Base-by-base conservation (phyloP, 495 filamentous ascomycete species). In the Neurospora sp. region DNA sequence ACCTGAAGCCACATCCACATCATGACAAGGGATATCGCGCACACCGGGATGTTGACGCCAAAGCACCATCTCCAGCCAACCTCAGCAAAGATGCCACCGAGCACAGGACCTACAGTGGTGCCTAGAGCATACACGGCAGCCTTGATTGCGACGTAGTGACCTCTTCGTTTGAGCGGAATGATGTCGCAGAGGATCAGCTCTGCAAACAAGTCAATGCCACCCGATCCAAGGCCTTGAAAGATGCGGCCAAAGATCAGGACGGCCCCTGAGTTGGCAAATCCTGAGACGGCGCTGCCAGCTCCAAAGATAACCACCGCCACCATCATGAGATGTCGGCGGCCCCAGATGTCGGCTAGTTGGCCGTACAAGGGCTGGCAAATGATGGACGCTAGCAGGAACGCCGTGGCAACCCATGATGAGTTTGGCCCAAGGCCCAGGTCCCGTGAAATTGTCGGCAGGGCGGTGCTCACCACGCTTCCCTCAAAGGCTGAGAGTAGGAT, bases 221-320 rank as follows among this genome's bases (percentile, higher is more conserved):
- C 94, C 35, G 91, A 92, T 7, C 93, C 94, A 31, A 91, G 81
- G 69, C 94, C 94, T 78, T 97, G 94, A 45, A 97, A 83, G 0
- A 90, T 89, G 77, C 94, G 83, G 10, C 92, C 94, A 1, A 87
- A 84, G 65, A 97, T 87, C 68, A 96, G 84, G 86, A 94, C 91
- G 0, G 74, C 77, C 6, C 81, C 79, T 44, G 70, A 80, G 3
- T 71, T 74, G 8, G 83, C 78, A 16, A 70, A 74, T 3, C 82
- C 83, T 16, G 81, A 79, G 22, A 88, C 77, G 7, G 82, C 81
- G 10, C 83, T 82, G 14, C 86, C 87, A 10, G 82, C 39, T 69
- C 78, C 74, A 72, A 83, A 83, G 73, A 88, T 69, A 61, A 78
- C 71, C 20, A 86, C 76, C 0, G 82, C 78, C 4, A 78, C 70